phyloP scores from a whole-genome alignment of 1,284 basidiomycete species.

The Kwoniella shivajii region DNA sequence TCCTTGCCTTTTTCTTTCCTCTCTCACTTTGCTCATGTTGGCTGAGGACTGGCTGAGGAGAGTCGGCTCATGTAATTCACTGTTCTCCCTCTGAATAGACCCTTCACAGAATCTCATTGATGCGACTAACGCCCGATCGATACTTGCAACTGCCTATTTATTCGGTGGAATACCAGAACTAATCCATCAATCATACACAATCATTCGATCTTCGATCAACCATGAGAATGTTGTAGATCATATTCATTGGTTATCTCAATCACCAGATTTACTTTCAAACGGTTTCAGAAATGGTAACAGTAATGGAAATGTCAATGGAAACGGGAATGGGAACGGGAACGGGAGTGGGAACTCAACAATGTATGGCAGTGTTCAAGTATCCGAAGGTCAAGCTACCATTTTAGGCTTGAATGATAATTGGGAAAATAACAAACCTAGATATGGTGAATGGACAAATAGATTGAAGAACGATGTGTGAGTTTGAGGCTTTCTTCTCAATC shows the following conservation, averaged over 20 bases:
- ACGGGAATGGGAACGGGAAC: not conserved
- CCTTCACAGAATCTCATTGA: constrained; percentile 57
- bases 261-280: not conserved
- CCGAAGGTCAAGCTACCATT: constrained; percentile 5
- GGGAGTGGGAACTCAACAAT: constrained; percentile 7
- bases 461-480: constrained; percentile 45
- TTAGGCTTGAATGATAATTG: not conserved
- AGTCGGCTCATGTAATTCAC: not conserved
- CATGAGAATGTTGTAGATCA: constrained; percentile 71
- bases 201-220: constrained; percentile 71
- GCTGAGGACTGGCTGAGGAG: not conserved
- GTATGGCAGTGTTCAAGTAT: constrained; percentile 12
- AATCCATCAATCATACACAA: constrained; percentile 72
- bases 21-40: not conserved
- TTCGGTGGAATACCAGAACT: constrained; percentile 83
- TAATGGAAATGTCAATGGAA: not conserved
- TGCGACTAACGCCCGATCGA: constrained; percentile 74
- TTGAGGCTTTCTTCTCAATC: not conserved
- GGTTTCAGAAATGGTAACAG: not conserved
- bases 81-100: constrained; percentile 12
- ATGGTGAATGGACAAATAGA: constrained; percentile 42
- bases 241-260: constrained; percentile 66
- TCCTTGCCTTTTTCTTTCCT: not conserved
- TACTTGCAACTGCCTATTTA: constrained; percentile 76
- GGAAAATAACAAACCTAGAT: constrained; percentile 10